Evolutionary conservation across 2,329 filamentous ascomycete genomes (phyloP), one percentile per base, ranked within the genome.

Genomic region (Diaporthe caulivora): DNA sequence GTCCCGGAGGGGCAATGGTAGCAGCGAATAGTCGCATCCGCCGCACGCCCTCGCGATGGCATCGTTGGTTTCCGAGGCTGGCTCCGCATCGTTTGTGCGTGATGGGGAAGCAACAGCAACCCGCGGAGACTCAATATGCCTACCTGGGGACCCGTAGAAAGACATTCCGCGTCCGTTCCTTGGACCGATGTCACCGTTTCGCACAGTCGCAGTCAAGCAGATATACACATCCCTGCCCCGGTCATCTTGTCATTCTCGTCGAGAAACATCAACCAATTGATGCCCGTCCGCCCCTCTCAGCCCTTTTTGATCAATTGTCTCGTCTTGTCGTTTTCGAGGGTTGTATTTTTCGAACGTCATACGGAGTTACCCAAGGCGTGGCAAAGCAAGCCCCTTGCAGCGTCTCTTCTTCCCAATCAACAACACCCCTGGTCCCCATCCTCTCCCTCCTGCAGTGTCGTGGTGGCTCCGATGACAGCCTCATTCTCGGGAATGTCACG

Each of bases 131-230:
- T 5, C n/a, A 17, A 49, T 31, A 21, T 34, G 15, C 26, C 37
- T 18, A 18, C n/a, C n/a, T n/a, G n/a, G n/a, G n/a, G n/a, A n/a
- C n/a, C n/a, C n/a, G n/a, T n/a, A 42, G 17, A 13, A 5, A 37
- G 49, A 42, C 60, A 65, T 37, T n/a, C 44, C 21, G 29, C 34
- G 5, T 34, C 9, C 37, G 11, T 40, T 40, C 7, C 7, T 40
- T 53, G 37, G 44, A 40, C 29, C 10, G 62, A 67, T 53, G 62
- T 53, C 62, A 67, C 62, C 62, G 62, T 67, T 67, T 67, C 31
- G 62, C n/a, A 40, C n/a, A 34, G 62, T 67, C 51, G 37, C 9
- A 67, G 47, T 51, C 26, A 15, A 21, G 37, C 2, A 9, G 37
- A 40, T 40, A 40, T 40, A 11, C 51, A 7, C 31, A 37, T 13